Percentiles rank a stretch among this genome's conserved stretches.
Evolutionary conservation across 306 rosid genomes (phyloP).

Genomic region (Pterocarpus macrocarpus): DNA sequence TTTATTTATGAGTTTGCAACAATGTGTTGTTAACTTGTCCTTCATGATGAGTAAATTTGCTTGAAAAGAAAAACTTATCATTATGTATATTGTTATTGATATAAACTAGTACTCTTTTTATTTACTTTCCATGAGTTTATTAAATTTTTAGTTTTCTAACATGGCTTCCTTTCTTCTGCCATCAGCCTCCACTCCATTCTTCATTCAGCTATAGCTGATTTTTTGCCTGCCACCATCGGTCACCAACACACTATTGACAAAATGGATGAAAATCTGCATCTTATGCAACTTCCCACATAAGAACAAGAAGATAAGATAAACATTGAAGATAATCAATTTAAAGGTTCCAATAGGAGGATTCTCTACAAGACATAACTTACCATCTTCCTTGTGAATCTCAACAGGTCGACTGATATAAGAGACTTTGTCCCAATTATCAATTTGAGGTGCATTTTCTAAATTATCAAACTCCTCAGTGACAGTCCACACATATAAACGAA

Average conservation of each 20-base stretch:
- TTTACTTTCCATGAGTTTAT: background rate
- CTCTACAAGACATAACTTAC: slow-evolving; percentile 52
- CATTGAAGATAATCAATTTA: slow-evolving; percentile 19
- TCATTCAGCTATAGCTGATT: background rate
- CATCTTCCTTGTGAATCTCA: slow-evolving; percentile 77
- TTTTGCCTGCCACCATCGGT: background rate
- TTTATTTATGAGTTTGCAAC: background rate
- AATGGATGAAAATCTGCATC: background rate
- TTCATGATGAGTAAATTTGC: background rate
- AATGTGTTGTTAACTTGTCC: background rate
- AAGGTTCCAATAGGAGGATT: slow-evolving; percentile 26
- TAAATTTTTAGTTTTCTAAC: background rate
- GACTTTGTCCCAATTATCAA: slow-evolving; percentile 91
- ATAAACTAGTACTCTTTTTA: background rate
- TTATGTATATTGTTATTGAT: background rate
- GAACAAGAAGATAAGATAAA: background rate
- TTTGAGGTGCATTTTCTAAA: slow-evolving; percentile 81
- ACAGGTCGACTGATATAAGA: slow-evolving; percentile 86
- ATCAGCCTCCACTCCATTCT: background rate
- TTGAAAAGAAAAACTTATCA: background rate
- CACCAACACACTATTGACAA: background rate
- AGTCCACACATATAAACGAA: slow-evolving; percentile 81
- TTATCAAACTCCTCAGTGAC: slow-evolving; percentile 72
- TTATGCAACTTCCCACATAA: slow-evolving; percentile 11
- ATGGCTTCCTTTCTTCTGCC: background rate